Conservation (phyloP, 176 grass and related monocot species). For the Bolboschoenus planiculmis region DNA sequence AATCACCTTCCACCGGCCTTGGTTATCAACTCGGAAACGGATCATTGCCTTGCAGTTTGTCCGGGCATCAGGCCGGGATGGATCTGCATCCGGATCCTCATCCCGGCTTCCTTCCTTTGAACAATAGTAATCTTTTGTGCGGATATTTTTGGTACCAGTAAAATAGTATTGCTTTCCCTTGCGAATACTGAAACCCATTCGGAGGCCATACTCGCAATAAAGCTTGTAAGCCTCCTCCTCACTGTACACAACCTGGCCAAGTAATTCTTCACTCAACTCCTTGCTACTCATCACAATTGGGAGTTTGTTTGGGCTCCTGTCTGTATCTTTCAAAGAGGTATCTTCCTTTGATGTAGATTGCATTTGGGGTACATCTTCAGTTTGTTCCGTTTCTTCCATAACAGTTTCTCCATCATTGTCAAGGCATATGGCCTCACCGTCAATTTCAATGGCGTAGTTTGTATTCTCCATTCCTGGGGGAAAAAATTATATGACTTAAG, state of each 20-base stretch:
- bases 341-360: constrained; percentile 17
- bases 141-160: constrained; percentile 59
- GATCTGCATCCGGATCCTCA: constrained; percentile 62
- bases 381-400: constrained; percentile 26
- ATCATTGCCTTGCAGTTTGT: constrained; percentile 86
- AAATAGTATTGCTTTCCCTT: constrained; percentile 85
- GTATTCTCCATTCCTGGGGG: constrained; percentile 46
- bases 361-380: constrained; percentile 34
- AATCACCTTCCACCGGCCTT: constrained; percentile 68
- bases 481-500: not conserved
- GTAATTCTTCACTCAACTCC: constrained; percentile 63
- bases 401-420: constrained; percentile 42
- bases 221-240: constrained; percentile 83
- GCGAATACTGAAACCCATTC: constrained; percentile 77
- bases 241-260: constrained; percentile 50
- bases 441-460: constrained; percentile 64
- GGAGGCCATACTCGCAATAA: constrained; percentile 64
- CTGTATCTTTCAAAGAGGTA: constrained; percentile 25
- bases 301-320: constrained; percentile 28
- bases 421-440: constrained; percentile 56
- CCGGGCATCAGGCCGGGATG: constrained; percentile 58
- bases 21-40: constrained; percentile 62
- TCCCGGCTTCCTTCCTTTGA: constrained; percentile 83
- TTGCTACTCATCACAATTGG: constrained; percentile 39
- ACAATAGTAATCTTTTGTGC: constrained; percentile 85